Evolutionary conservation across 306 rosid genomes (phyloP), one percentile per base, ranked within the genome.

Genomic region (Cicer yamashitae): DNA sequence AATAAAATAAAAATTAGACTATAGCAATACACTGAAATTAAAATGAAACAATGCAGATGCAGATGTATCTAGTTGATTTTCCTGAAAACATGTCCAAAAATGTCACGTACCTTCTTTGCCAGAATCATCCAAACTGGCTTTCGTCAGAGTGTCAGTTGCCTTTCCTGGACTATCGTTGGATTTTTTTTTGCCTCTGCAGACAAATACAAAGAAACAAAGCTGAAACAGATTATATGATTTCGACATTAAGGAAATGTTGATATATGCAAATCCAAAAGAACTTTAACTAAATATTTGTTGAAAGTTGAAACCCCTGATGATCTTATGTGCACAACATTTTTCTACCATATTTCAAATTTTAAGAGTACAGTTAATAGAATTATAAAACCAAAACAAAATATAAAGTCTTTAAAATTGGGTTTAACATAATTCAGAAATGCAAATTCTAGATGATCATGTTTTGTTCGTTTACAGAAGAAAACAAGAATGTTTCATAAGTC

Each of bases 101-200:
- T 7, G 37, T 10, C 53, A 59, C 37, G 74, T 77, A 91, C 94
- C 94, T 84, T 76, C 77, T 37, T 54, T 76, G 53, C 13, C 77
- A 44, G 85, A 84, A 77, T 80, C 67, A 58, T 82, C 79, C 77
- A 81, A 69, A 82, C 72, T 83, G 50, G 77, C 83, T 51, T 87
- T 79, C 13, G 87, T 81, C 74, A 87, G 74, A 20, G 74, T 8
- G 44, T 85, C 92, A 3, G 91, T 85, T 39, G 94, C 84, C 48
- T 79, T 80, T 70, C 40, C 40, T 18, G 81, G 58, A 79, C 13
- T 70, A 69, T 81, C 89, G 44, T 84, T 85, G 7, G 83, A 62
- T 38, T 40, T 18, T 81, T 81, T 80, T 91, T 78, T 38, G 84
- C 76, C 72, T 88, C 98, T 88, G 86, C 85, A 83, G 58, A 47